Conservation (phyloP, 768 basidiomycete species). For the Tephrocybe rancida region DNA sequence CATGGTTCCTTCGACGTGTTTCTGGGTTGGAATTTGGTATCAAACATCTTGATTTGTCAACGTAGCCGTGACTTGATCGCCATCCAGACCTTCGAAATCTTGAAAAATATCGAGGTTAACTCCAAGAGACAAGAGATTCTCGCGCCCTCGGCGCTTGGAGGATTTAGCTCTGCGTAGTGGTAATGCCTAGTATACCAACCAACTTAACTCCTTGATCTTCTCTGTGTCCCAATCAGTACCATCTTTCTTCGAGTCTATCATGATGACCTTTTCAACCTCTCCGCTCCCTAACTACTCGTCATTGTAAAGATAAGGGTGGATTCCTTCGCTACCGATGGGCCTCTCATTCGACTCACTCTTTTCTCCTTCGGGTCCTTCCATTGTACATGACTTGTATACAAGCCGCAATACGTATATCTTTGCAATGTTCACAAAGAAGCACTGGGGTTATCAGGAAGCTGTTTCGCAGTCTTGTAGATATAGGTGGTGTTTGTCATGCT, state of each 20-base stretch:
- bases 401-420: conserved; percentile 46
- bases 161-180: conserved; percentile 29
- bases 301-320: conserved; percentile 61
- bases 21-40: background rate
- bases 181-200: conserved; percentile 34
- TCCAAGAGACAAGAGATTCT: no score
- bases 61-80: no score
- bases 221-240: conserved; percentile 34
- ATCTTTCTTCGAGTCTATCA: conserved; percentile 23
- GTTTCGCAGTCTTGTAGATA: conserved; percentile 50
- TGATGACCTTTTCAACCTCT: conserved; percentile 45
- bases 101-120: no score
- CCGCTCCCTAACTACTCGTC: conserved; percentile 40
- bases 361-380: conserved; percentile 50
- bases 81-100: no score
- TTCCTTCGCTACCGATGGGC: conserved; percentile 40
- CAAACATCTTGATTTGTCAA: no score
- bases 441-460: conserved; percentile 45
- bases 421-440: conserved; percentile 44
- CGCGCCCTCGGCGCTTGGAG: conserved; percentile 61
- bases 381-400: conserved; percentile 38
- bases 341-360: conserved; percentile 20
- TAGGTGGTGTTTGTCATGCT: no score
- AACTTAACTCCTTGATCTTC: conserved; percentile 18
- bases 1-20: background rate